Conservation (phyloP, 2,329 filamentous ascomycete species). For the Sporothrix phasma region DNA sequence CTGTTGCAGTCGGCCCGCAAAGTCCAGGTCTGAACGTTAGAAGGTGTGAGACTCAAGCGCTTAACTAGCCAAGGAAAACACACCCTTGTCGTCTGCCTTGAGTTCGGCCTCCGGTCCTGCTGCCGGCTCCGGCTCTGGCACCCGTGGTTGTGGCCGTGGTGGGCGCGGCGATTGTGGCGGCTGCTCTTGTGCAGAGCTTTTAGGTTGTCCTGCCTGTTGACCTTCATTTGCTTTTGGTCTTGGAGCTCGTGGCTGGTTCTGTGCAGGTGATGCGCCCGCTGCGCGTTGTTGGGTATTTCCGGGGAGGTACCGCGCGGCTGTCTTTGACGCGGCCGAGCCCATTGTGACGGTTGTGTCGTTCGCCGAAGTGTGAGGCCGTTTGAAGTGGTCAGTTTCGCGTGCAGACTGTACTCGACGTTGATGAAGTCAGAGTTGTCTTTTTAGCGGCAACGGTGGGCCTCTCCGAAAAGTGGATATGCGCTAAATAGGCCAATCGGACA, state of each 20-base stretch:
- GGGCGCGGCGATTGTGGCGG: background rate
- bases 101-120: background rate
- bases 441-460: background rate
- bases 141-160: conserved; percentile 13
- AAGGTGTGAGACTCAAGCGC: conserved; percentile 24
- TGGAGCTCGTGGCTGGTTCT: background rate
- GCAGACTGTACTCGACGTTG: background rate
- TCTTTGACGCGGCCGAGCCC: conserved; percentile 40
- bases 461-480: background rate
- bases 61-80: background rate
- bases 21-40: conserved; percentile 27
- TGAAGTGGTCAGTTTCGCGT: background rate
- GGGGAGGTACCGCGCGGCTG: conserved; percentile 28
- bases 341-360: conserved; percentile 22
- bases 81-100: conserved; percentile 8
- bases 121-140: conserved; percentile 15
- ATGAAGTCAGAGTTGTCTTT: background rate
- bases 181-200: conserved; percentile 5
- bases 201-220: conserved; percentile 18
- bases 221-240: background rate
- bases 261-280: conserved; percentile 19
- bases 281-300: conserved; percentile 37
- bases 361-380: background rate
- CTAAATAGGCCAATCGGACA: background rate
- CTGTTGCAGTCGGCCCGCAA: conserved; percentile 41